A percentile compares a stretch with the other conserved stretches of the same genome.
Conservation (phyloP, 345 rosid genomes). For the Gossypium bickii region DNA sequence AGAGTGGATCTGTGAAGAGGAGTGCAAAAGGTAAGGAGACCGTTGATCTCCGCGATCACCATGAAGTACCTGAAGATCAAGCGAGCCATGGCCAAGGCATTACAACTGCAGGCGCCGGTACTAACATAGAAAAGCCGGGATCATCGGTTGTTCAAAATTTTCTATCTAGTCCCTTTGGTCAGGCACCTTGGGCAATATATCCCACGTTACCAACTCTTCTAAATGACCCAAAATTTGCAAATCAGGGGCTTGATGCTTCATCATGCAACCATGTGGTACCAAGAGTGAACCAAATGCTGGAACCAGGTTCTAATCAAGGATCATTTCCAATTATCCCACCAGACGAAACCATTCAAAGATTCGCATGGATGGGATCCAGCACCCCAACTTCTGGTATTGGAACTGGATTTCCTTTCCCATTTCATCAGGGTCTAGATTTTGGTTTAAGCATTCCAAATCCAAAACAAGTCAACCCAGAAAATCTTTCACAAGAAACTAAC, state of each 20-base stretch:
- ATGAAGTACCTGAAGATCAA: constrained; percentile 15
- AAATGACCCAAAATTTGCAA: constrained; percentile 15
- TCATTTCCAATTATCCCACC: constrained; percentile 30
- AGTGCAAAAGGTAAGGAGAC: constrained; percentile 24
- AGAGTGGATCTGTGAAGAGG: constrained; percentile 17
- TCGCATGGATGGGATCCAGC: constrained; percentile 19
- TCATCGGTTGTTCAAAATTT: constrained; percentile 22
- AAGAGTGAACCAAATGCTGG: constrained; percentile 20
- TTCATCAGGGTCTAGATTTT: constrained; percentile 27
- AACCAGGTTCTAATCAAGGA: constrained; percentile 28
- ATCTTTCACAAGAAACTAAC: constrained; percentile 22
- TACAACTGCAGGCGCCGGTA: constrained; percentile 13
- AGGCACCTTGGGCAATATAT: constrained; percentile 35
- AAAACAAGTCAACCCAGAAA: constrained; percentile 26
- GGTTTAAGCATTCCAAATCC: constrained; percentile 24
- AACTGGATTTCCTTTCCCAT: constrained; percentile 30
- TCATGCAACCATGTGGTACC: constrained; percentile 28
- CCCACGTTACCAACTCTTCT: constrained; percentile 27
- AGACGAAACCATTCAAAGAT: constrained; percentile 30
- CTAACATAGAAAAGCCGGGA: constrained; percentile 18
- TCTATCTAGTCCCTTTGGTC: constrained; percentile 21
- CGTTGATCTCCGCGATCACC: constrained; percentile 10
- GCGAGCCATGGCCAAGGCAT: constrained; percentile 18
- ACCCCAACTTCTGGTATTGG: constrained; percentile 21
- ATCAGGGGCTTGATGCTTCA: constrained; percentile 27